These are phyloP conservation scores for Allomyces javanicus DNA, from an alignment of 192 early-diverging fungal genomes.

Conservation along the genomic window DNA sequence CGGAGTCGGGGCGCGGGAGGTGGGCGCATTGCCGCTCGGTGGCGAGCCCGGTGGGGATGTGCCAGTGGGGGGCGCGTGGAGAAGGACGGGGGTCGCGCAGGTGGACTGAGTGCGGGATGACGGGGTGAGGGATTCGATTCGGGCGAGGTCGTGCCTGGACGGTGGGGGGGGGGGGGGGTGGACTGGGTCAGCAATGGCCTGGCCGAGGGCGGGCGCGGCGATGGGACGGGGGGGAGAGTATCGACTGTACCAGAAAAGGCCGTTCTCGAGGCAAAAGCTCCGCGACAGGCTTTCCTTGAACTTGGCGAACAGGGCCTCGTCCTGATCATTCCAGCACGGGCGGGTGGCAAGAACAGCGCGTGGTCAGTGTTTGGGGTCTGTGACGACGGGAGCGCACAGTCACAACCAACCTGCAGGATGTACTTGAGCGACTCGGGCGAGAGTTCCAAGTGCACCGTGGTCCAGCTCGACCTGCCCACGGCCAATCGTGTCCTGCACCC, in stretches of 20 bases:
- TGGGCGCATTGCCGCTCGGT: too few relatives aligned
- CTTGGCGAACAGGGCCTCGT: background rate
- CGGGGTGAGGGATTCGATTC: background rate
- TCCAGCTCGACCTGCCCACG: too few relatives aligned
- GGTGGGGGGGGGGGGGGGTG: background rate
- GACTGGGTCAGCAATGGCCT: background rate
- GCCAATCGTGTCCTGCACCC: too few relatives aligned
- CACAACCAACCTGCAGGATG: too few relatives aligned
- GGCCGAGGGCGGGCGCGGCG: background rate
- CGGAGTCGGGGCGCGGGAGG: too few relatives aligned
- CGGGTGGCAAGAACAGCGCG: too few relatives aligned
- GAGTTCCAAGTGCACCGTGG: too few relatives aligned
- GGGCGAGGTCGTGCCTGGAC: background rate
- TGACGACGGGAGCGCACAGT: too few relatives aligned
- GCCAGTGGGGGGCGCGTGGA: background rate
- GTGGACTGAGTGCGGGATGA: too few relatives aligned
- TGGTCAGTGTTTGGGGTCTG: too few relatives aligned
- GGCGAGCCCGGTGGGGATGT: too few relatives aligned
- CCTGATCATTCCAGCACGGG: background rate
- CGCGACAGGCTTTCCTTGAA: background rate
- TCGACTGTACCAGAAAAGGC: background rate
- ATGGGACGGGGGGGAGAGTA: background rate
- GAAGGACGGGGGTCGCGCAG: background rate
- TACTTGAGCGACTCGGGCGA: too few relatives aligned
- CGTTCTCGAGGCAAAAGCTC: background rate